Percentiles rank a stretch among this genome's conserved stretches.
These are phyloP conservation scores for Yamadazyma philogaea DNA, from an alignment of 805 yeast genomes.

Conservation along the genomic window DNA sequence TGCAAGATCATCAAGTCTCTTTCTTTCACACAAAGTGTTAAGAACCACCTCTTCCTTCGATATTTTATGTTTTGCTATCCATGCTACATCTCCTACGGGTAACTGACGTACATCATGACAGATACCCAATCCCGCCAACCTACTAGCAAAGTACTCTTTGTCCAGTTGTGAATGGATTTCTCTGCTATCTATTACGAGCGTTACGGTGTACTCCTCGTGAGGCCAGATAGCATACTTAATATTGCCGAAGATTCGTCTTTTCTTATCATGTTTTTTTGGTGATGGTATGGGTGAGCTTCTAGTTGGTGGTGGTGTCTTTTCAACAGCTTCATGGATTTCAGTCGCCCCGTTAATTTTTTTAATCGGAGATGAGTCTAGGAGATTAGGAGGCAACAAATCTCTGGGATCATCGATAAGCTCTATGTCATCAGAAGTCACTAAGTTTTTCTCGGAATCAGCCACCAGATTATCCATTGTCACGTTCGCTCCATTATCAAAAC, in stretches of 20 bases:
- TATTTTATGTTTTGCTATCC: slow-evolving; percentile 73
- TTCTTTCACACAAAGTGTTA: slow-evolving; percentile 85
- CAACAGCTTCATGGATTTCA: background rate
- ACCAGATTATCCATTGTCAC: slow-evolving; percentile 22
- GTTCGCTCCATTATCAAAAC: slow-evolving; percentile 35
- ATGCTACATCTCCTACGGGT: slow-evolving; percentile 81
- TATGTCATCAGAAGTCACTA: slow-evolving; percentile 6
- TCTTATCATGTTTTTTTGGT: slow-evolving; percentile 22
- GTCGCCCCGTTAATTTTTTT: background rate
- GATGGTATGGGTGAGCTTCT: background rate
- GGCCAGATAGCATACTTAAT: slow-evolving; percentile 56
- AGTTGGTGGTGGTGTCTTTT: background rate
- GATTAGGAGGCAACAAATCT: slow-evolving; percentile 6
- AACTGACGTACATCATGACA: slow-evolving; percentile 54
- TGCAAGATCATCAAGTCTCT: slow-evolving; percentile 82
- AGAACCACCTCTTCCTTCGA: slow-evolving; percentile 65
- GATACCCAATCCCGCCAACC: slow-evolving; percentile 49
- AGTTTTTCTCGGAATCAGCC: slow-evolving; percentile 1
- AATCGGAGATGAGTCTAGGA: slow-evolving; percentile 7
- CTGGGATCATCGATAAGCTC: slow-evolving; percentile 10
- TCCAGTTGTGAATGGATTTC: slow-evolving; percentile 71
- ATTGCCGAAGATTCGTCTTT: slow-evolving; percentile 19
- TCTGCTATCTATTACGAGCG: slow-evolving; percentile 72
- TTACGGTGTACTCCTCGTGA: slow-evolving; percentile 54
- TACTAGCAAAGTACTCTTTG: slow-evolving; percentile 63